Conservation (phyloP, 257 asterid species). For the Leptodermis oblonga region DNA sequence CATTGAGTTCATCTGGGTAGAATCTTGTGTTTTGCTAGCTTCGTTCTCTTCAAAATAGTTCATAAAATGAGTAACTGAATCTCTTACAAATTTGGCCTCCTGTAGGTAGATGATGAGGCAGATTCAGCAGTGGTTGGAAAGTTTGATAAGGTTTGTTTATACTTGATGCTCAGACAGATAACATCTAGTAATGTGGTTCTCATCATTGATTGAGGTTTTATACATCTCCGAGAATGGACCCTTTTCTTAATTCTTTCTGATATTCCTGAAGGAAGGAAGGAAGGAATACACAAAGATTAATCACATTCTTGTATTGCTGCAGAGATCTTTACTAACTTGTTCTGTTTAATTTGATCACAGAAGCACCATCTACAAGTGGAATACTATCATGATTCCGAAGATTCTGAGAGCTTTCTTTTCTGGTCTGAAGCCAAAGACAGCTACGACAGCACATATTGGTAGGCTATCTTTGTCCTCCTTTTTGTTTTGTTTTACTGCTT, state of each 20-base stretch:
- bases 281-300: neutral
- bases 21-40: neutral
- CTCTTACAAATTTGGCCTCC: neutral
- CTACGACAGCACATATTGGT: slow-evolving; percentile 16
- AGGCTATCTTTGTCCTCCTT: slow-evolving; percentile 1
- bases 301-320: neutral
- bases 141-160: slow-evolving; percentile 38
- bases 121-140: slow-evolving; percentile 43
- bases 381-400: slow-evolving; percentile 17
- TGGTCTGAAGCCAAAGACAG: slow-evolving; percentile 19
- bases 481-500: neutral
- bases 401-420: slow-evolving; percentile 24
- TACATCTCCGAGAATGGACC: neutral
- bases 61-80: neutral
- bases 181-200: neutral
- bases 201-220: neutral
- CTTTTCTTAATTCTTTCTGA: neutral
- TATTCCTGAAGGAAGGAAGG: neutral
- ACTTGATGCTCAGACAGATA: neutral
- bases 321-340: neutral
- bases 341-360: slow-evolving; percentile 24
- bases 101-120: slow-evolving; percentile 36
- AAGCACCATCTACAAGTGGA: slow-evolving; percentile 10
- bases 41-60: neutral
- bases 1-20: neutral